Evolutionary conservation across 768 basidiomycete species (phyloP).

Genomic region (Heimioporus sp.): DNA sequence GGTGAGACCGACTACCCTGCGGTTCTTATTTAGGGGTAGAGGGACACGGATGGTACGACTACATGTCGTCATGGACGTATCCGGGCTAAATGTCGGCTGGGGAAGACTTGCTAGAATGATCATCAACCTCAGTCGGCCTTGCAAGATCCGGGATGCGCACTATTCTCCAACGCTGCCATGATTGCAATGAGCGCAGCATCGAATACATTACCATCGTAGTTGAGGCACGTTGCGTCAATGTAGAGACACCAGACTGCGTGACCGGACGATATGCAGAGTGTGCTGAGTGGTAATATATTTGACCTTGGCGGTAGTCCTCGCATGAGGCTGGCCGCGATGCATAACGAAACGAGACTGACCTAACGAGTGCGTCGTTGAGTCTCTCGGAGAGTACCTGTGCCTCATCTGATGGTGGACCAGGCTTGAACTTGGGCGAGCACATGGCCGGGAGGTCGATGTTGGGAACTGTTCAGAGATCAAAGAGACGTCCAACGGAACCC

Average conservation of each 20-base stretch:
- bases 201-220: constrained; percentile 95
- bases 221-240: constrained; percentile 92
- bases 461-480: constrained; percentile 56
- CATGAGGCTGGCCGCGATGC: neutral
- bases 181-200: constrained; percentile 89
- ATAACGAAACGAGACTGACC: constrained; percentile 42
- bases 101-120: constrained; percentile 58
- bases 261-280: constrained; percentile 76
- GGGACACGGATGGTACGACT: constrained; percentile 47
- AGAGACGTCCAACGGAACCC: neutral
- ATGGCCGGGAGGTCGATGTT: constrained; percentile 93
- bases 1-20: constrained; percentile 19
- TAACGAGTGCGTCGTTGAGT: constrained; percentile 71
- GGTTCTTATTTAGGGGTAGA: constrained; percentile 39
- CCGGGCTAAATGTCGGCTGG: constrained; percentile 67
- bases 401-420: constrained; percentile 93
- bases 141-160: constrained; percentile 46
- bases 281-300: constrained; percentile 56
- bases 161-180: constrained; percentile 81
- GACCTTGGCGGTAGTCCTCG: constrained; percentile 45
- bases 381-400: constrained; percentile 88
- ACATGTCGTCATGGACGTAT: constrained; percentile 61
- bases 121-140: constrained; percentile 29
- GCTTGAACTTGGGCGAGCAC: constrained; percentile 91
- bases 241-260: constrained; percentile 94